These are phyloP conservation scores for Ustilago bromivora DNA, from an alignment of 1,284 basidiomycete genomes.

Conservation along the genomic window DNA sequence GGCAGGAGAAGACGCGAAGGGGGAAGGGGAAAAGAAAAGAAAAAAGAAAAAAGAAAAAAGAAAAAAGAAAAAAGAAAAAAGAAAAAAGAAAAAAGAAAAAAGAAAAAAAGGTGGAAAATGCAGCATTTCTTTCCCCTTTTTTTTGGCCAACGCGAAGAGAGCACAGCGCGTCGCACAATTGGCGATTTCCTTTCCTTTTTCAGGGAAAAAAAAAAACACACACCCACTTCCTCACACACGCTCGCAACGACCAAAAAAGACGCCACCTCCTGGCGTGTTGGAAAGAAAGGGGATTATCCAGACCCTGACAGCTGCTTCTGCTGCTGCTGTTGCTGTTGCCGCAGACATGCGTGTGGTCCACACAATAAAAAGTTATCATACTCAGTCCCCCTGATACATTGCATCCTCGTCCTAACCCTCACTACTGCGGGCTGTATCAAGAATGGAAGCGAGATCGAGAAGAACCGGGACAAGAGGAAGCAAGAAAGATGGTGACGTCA, in stretches of 20 bases:
- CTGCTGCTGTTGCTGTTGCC: not conserved
- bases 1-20: not conserved
- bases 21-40: not conserved
- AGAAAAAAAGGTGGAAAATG: not conserved
- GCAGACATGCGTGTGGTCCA: not conserved
- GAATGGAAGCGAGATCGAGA: not conserved
- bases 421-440: not conserved
- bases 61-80: too few species aligned
- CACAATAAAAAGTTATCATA: too few species aligned
- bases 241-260: not conserved
- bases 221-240: not conserved
- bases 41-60: too few species aligned
- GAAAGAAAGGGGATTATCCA: not conserved
- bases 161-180: constrained; percentile 5
- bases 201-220: not conserved
- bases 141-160: not conserved
- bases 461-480: not conserved
- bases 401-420: not conserved
- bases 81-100: not conserved
- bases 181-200: constrained; percentile 1
- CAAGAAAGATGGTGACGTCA: not conserved
- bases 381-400: too few species aligned
- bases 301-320: constrained; percentile 3
- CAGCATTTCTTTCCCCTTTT: not conserved
- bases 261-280: constrained; percentile 9